Conservation (phyloP, 2,329 filamentous ascomycete species). For the Teratosphaeria pseudoeucalypti region DNA sequence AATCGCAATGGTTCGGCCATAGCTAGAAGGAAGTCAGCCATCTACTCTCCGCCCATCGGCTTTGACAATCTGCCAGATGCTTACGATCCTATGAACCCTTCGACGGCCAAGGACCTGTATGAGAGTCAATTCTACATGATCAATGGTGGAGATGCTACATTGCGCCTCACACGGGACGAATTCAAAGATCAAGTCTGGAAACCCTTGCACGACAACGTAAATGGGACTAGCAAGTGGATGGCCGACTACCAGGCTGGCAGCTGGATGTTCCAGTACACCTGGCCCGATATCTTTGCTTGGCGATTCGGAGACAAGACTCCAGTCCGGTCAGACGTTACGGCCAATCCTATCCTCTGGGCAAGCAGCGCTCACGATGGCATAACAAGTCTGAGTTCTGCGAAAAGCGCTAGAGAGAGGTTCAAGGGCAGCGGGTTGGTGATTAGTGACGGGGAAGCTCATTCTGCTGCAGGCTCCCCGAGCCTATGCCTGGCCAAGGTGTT, state of each 20-base stretch:
- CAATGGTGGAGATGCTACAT: background rate
- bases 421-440: background rate
- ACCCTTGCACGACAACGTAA: background rate
- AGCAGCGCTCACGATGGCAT: background rate
- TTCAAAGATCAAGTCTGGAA: background rate
- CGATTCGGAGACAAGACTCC: background rate
- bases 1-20: background rate
- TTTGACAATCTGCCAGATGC: background rate
- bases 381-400: background rate
- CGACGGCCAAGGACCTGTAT: background rate
- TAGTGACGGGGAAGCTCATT: background rate
- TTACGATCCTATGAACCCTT: background rate
- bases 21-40: background rate
- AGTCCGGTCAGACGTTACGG: background rate
- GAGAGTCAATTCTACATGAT: background rate
- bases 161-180: background rate
- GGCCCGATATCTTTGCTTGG: background rate
- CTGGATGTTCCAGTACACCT: background rate
- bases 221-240: background rate
- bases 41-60: background rate
- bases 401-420: background rate
- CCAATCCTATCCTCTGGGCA: background rate
- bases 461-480: background rate
- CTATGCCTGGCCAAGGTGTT: conserved; percentile 6
- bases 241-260: background rate